phyloP scores from a whole-genome alignment of 2,329 filamentous ascomycete genomes.

The Chaetoscypha palmicola region DNA sequence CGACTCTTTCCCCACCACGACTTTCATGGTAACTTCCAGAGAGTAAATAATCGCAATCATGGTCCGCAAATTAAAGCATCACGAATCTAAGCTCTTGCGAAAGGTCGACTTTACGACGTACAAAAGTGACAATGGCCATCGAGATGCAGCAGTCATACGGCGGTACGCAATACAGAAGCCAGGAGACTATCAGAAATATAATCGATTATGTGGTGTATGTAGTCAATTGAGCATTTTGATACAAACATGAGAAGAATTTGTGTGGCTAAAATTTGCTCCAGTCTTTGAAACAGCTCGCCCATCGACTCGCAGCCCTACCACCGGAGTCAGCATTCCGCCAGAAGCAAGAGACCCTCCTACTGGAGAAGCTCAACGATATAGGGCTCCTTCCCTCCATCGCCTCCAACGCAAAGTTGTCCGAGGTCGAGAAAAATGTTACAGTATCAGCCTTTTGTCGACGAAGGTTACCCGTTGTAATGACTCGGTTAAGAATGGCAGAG shows the following conservation, averaged over 20 bases:
- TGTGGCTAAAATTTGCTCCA: conserved; percentile 36
- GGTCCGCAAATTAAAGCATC: conserved; percentile 94
- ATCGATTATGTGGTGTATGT: conserved; percentile 59
- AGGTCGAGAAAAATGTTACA: conserved; percentile 81
- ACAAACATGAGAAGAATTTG: neutral
- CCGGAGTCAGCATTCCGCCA: conserved; percentile 68
- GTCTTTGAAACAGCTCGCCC: conserved; percentile 84
- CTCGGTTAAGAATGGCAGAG: conserved; percentile 83
- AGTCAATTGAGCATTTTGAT: conserved; percentile 13
- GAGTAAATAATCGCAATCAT: conserved; percentile 42
- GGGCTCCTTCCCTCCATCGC: conserved; percentile 67
- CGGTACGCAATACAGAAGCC: conserved; percentile 90
- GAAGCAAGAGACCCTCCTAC: conserved; percentile 78
- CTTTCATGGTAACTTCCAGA: neutral
- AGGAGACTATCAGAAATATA: conserved; percentile 70
- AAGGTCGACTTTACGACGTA: conserved; percentile 95
- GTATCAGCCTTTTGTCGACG: conserved; percentile 83
- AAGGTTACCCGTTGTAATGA: conserved; percentile 85
- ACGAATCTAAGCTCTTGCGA: conserved; percentile 88
- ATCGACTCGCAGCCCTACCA: conserved; percentile 78
- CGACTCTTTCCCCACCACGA: conserved; percentile 9
- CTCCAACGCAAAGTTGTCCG: conserved; percentile 63
- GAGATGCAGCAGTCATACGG: conserved; percentile 70
- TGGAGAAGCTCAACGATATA: conserved; percentile 91
- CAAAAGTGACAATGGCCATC: conserved; percentile 81